Evolutionary conservation across 441 rosid genomes (phyloP), one percentile per base, ranked within the genome.

Genomic region (Erodium texanum): DNA sequence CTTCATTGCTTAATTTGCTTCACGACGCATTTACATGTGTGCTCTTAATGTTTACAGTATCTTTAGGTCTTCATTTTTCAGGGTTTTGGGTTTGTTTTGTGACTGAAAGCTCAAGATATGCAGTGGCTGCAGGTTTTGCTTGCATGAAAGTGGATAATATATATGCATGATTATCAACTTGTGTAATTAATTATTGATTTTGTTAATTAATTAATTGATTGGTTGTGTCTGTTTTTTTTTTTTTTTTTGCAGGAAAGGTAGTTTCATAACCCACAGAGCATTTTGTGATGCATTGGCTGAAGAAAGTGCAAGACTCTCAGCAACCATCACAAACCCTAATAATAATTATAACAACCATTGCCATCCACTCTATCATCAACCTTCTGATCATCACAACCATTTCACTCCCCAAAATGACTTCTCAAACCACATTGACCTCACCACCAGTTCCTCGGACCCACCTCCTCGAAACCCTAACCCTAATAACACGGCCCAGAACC

Each of bases 211-310:
- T 2, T 56, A 8, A 36, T 22, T 20, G 0, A 45, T 2, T 56
- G 14, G 19, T 9, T 56, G 4, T 15, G 16, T 45, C 5, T 45
- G 16, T 5, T 18, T 56, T 19, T 9, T 15, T 4, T 45, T 0
- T 45, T 3, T 5, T 18, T 56, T 19, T 9, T 10, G 14, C 62
- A 58, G 62, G 27, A 58, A 58, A 10, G 24, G 62, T 23, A 20
- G 62, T 22, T 58, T 58, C 62, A 58, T 58, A 22, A 58, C 62
- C 27, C 62, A 58, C 12, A 58, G 62, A 58, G 62, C 62, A 58
- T 58, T 58, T 22, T 58, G 62, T 58, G 62, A 58, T 7, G 62
- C 62, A 9, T 58, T 58, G 62, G 62, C 62, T 58, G 62, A 58
- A 58, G 62, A 58, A 58, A 58, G 62, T 58, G 62, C 62, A 20